A percentile compares a stretch with the other conserved stretches of the same genome.
These are phyloP conservation scores for Neonectria punicea DNA, from an alignment of 2,329 filamentous ascomycete species.

Conservation along the genomic window DNA sequence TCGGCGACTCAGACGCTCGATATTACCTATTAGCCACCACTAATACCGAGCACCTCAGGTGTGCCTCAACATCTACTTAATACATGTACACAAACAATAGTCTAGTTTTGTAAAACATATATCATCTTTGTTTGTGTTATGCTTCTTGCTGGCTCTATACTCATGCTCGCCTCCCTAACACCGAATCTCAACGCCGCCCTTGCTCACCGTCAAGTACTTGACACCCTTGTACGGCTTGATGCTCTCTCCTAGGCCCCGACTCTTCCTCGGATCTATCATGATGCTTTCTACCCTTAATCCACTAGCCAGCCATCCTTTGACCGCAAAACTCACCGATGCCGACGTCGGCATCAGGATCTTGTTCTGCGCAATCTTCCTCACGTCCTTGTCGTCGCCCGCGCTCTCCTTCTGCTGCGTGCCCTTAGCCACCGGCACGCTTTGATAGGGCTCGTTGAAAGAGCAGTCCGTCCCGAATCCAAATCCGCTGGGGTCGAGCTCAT, in stretches of 20 bases:
- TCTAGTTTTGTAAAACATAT: not conserved
- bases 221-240: slow-evolving; percentile 98
- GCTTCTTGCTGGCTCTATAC: slow-evolving; percentile 7
- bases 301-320: slow-evolving; percentile 76
- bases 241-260: slow-evolving; percentile 84
- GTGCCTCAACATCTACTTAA: no score
- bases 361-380: slow-evolving; percentile 72
- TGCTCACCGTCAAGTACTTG: slow-evolving; percentile 88
- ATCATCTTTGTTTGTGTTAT: slow-evolving; percentile 5
- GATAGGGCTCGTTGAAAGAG: slow-evolving; percentile 67
- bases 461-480: slow-evolving; percentile 64
- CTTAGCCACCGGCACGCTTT: slow-evolving; percentile 54
- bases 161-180: slow-evolving; percentile 53
- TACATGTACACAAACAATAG: no score
- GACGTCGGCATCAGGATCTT: slow-evolving; percentile 84
- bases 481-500: slow-evolving; percentile 60
- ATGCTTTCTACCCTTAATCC: slow-evolving; percentile 76
- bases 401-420: slow-evolving; percentile 44
- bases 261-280: slow-evolving; percentile 78
- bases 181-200: slow-evolving; percentile 71
- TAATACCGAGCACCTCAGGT: no score
- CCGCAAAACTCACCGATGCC: slow-evolving; percentile 76
- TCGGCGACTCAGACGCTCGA: slow-evolving; percentile 29
- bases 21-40: not conserved
- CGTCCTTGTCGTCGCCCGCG: slow-evolving; percentile 59